Conservation (phyloP, 371 early-diverging fungal genomes). For the Circinella minor region DNA sequence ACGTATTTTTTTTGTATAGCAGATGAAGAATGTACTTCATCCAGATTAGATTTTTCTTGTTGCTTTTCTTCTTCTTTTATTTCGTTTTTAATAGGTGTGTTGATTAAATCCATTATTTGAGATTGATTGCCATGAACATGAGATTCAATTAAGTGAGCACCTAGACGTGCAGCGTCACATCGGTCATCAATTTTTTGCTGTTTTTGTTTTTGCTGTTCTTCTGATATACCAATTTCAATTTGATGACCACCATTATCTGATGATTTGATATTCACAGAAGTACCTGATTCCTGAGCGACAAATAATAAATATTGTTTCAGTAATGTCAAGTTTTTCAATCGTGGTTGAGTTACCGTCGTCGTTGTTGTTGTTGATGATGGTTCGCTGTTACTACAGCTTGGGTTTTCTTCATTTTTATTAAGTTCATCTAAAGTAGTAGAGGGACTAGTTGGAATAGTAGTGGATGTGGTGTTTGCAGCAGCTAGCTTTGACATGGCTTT, state of each 20-base stretch:
- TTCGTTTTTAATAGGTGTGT: constrained; percentile 3
- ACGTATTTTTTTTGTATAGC: not conserved
- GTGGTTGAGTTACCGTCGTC: constrained; percentile 6
- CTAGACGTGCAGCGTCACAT: constrained; percentile 18
- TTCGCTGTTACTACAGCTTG: not conserved
- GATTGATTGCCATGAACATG: constrained; percentile 21
- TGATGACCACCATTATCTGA: constrained; percentile 12
- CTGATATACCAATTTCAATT: constrained; percentile 9
- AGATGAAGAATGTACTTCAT: not conserved
- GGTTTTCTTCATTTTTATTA: not conserved
- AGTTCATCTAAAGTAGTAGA: not conserved
- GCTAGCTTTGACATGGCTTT: constrained; percentile 16
- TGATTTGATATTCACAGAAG: constrained; percentile 16
- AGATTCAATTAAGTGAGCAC: constrained; percentile 38
- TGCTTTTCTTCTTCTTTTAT: not conserved
- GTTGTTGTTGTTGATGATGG: not conserved
- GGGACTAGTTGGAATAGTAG: constrained; percentile 1
- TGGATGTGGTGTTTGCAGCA: not conserved
- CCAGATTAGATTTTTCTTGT: not conserved
- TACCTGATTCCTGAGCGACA: constrained; percentile 32
- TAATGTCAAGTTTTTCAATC: constrained; percentile 32
- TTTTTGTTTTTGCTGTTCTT: not conserved
- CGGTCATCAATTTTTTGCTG: not conserved
- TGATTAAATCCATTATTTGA: not conserved
- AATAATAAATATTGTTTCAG: constrained; percentile 44